Evolutionary conservation across 1,139 yeast genomes (phyloP).

Genomic region (Magnusiomyces tetraspermus): DNA sequence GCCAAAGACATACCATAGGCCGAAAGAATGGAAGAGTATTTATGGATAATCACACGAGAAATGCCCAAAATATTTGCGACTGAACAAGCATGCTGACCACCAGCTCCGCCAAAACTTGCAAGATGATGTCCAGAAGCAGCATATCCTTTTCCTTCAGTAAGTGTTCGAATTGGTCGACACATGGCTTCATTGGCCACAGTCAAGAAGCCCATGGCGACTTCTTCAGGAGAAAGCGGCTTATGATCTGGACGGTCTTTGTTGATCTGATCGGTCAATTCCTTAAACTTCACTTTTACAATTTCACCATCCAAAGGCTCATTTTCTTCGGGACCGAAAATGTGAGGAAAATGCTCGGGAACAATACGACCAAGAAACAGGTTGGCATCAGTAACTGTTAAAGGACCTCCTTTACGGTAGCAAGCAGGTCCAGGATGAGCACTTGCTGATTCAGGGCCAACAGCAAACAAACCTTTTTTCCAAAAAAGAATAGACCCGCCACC

Average conservation of each 20-base stretch:
- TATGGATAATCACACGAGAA: slow-evolving; percentile 37
- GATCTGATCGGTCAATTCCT: slow-evolving; percentile 35
- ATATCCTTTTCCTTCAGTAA: slow-evolving; percentile 45
- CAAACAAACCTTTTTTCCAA: slow-evolving; percentile 44
- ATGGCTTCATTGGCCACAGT: slow-evolving; percentile 44
- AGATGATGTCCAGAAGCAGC: slow-evolving; percentile 36
- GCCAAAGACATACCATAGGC: slow-evolving; percentile 48
- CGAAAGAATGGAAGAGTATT: slow-evolving; percentile 42
- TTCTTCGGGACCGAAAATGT: slow-evolving; percentile 46
- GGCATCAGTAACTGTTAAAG: slow-evolving; percentile 48
- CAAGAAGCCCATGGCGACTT: slow-evolving; percentile 43
- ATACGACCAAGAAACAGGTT: slow-evolving; percentile 44
- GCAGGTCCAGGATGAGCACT: slow-evolving; percentile 54
- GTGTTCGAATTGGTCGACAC: slow-evolving; percentile 43
- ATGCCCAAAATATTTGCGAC: slow-evolving; percentile 41
- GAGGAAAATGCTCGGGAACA: slow-evolving; percentile 43
- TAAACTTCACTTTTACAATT: slow-evolving; percentile 35
- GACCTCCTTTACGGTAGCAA: slow-evolving; percentile 50
- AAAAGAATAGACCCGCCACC: slow-evolving; percentile 49
- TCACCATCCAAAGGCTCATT: slow-evolving; percentile 40
- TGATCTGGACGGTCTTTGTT: slow-evolving; percentile 31
- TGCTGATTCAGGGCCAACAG: slow-evolving; percentile 50
- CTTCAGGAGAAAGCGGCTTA: slow-evolving; percentile 33
- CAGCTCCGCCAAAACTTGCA: slow-evolving; percentile 48
- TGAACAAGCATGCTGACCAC: slow-evolving; percentile 45